Percentiles rank a stretch among this genome's conserved stretches.
Evolutionary conservation across 257 asterid genomes (phyloP).

Genomic region (Leptodermis oblonga): DNA sequence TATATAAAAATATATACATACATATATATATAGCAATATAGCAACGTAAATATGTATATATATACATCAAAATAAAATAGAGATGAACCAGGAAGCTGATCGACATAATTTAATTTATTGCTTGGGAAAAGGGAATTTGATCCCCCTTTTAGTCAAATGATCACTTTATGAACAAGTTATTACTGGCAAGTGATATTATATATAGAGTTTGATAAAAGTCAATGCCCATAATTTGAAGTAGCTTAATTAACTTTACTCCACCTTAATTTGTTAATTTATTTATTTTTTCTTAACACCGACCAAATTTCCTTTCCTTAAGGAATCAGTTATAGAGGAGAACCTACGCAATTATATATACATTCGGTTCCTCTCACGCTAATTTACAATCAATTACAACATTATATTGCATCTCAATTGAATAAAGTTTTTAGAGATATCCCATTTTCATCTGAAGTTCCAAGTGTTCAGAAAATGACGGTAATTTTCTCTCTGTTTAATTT

Average conservation of each 20-base stretch:
- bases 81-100: too few species aligned
- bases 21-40: too few species aligned
- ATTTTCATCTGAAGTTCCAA: background rate
- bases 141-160: too few species aligned
- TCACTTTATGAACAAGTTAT: too few species aligned
- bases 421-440: background rate
- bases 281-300: background rate
- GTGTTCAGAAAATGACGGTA: slow-evolving; percentile 4
- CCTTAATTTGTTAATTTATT: background rate
- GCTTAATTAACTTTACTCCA: background rate
- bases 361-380: background rate
- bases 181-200: too few species aligned
- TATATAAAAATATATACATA: too few species aligned
- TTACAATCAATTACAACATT: too few species aligned
- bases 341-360: background rate
- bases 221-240: slow-evolving; percentile 5
- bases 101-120: too few species aligned
- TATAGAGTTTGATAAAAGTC: slow-evolving; percentile 1
- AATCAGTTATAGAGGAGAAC: background rate
- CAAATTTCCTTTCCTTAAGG: background rate
- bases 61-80: too few species aligned
- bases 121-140: too few species aligned
- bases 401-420: too few species aligned
- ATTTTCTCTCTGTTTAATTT: background rate
- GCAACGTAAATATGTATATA: too few species aligned